A percentile compares a stretch with the other conserved stretches of the same genome.
Evolutionary conservation across 2,329 filamentous ascomycete species (phyloP).

Genomic region (Pseudogymnoascus sp.): DNA sequence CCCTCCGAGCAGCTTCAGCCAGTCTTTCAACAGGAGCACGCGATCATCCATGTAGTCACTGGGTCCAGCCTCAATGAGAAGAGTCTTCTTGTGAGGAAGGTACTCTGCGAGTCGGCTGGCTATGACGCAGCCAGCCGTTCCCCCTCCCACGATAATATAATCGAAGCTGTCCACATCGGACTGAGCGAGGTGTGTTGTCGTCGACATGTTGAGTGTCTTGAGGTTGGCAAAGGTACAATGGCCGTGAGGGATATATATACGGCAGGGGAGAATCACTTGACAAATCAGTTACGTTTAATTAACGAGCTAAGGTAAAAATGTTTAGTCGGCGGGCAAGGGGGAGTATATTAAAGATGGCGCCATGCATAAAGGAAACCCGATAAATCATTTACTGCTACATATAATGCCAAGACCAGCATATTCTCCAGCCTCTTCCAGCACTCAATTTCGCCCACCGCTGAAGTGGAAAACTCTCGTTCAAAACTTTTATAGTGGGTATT

Average conservation of each 20-base stretch:
- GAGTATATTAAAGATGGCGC: neutral
- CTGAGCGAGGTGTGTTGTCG: conserved; percentile 17
- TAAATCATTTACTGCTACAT: neutral
- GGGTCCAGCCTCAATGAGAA: conserved; percentile 81
- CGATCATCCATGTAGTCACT: conserved; percentile 84
- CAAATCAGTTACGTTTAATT: conserved; percentile 6
- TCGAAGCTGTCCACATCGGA: conserved; percentile 34
- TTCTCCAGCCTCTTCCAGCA: neutral
- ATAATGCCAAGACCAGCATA: neutral
- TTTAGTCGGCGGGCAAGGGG: neutral
- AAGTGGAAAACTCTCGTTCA: neutral
- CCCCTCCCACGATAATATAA: conserved; percentile 44
- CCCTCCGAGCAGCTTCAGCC: conserved; percentile 76
- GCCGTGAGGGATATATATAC: neutral
- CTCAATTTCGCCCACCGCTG: neutral
- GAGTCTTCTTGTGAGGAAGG: conserved; percentile 70
- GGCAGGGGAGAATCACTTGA: neutral
- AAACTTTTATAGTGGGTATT: conserved; percentile 6
- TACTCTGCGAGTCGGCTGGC: conserved; percentile 55
- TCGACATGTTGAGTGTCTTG: conserved; percentile 9
- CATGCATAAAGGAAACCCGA: neutral
- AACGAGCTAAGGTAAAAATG: conserved; percentile 1
- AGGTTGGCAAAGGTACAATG: neutral
- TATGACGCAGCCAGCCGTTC: conserved; percentile 41
- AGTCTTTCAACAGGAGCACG: conserved; percentile 79